Evolutionary conservation across 192 early-diverging fungal species (phyloP).

Genomic region (Podila epigama): DNA sequence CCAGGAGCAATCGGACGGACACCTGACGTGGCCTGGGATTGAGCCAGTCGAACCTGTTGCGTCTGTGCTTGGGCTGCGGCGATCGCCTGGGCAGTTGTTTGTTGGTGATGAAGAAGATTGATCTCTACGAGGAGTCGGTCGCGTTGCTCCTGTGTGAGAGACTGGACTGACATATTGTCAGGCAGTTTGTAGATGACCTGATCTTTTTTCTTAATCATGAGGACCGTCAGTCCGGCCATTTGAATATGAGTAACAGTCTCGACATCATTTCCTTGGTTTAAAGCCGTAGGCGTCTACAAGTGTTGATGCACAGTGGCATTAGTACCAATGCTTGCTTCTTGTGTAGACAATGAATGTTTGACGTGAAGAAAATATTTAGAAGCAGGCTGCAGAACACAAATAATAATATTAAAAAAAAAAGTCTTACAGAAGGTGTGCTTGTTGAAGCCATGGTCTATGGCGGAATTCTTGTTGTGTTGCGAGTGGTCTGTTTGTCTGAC

Average conservation of each 20-base stretch:
- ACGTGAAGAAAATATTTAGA: too few species aligned
- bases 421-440: neutral
- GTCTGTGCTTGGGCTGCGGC: conserved; percentile 35
- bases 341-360: too few species aligned
- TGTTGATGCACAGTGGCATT: neutral
- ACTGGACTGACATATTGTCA: conserved; percentile 60
- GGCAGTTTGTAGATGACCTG: conserved; percentile 64
- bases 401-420: neutral
- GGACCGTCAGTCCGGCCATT: conserved; percentile 53
- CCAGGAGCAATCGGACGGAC: conserved; percentile 23
- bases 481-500: too few species aligned
- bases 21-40: conserved; percentile 10
- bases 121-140: conserved; percentile 54
- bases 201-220: conserved; percentile 53
- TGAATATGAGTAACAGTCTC: conserved; percentile 49
- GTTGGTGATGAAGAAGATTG: conserved; percentile 53
- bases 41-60: conserved; percentile 29
- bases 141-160: conserved; percentile 52
- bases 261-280: conserved; percentile 8
- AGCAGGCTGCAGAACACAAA: too few species aligned
- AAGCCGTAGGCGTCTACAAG: neutral
- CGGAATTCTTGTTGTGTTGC: too few species aligned
- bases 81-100: conserved; percentile 35
- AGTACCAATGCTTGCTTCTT: neutral
- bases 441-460: neutral